Percentiles rank a stretch among this genome's conserved stretches.
Evolutionary conservation across 2,329 filamentous ascomycete genomes (phyloP).

Genomic region (Sclerotinia nivalis): DNA sequence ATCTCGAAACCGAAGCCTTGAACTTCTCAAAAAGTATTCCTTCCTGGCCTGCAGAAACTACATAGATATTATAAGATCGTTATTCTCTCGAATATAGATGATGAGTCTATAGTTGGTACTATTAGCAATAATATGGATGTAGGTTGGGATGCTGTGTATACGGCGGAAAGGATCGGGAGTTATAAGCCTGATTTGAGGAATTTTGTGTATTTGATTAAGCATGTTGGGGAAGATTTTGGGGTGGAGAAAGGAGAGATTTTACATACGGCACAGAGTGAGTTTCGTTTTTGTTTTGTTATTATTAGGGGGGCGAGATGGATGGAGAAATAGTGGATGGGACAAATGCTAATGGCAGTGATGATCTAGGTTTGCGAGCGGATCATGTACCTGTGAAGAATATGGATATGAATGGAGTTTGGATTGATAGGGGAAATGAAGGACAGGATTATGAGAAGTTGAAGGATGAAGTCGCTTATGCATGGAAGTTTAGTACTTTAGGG

Average conservation of each 20-base stretch:
- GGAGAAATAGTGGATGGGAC: background rate
- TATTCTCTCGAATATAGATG: background rate
- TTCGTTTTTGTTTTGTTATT: background rate
- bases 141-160: slow-evolving; percentile 61
- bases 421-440: slow-evolving; percentile 49
- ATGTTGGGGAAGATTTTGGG: slow-evolving; percentile 54
- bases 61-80: background rate
- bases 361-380: slow-evolving; percentile 57
- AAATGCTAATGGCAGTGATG: background rate
- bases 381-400: slow-evolving; percentile 62
- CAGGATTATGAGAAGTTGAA: slow-evolving; percentile 41
- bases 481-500: slow-evolving; percentile 56
- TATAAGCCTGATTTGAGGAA: slow-evolving; percentile 69
- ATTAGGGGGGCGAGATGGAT: background rate
- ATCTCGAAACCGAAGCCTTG: background rate
- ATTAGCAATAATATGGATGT: slow-evolving; percentile 41
- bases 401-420: slow-evolving; percentile 62
- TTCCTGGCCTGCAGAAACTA: background rate
- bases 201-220: slow-evolving; percentile 63
- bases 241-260: slow-evolving; percentile 56
- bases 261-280: slow-evolving; percentile 65
- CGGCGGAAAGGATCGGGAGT: slow-evolving; percentile 66
- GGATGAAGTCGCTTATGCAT: slow-evolving; percentile 50
- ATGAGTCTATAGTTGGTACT: background rate
- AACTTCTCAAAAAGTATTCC: background rate